Conservation (phyloP, 2,329 filamentous ascomycete species). For the Neopestalotiopsis clavispora region DNA sequence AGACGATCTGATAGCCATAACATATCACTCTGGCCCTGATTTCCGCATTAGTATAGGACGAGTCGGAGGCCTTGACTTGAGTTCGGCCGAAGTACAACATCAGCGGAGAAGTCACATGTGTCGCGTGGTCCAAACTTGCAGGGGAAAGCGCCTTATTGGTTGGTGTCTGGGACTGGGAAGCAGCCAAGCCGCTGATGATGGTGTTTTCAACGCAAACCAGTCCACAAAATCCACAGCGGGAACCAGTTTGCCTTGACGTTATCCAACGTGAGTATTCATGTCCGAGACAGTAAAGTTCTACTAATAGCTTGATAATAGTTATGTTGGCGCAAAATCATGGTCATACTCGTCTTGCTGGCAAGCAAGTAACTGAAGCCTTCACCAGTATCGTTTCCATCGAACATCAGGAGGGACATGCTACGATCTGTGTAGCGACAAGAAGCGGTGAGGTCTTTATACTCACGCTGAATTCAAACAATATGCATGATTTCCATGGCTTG, state of each 20-base stretch:
- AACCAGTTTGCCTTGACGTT: slow-evolving; percentile 19
- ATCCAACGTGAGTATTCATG: slow-evolving; percentile 22
- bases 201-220: slow-evolving; percentile 24
- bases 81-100: slow-evolving; percentile 38
- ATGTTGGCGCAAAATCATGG: neutral
- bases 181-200: slow-evolving; percentile 23
- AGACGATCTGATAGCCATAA: slow-evolving; percentile 46
- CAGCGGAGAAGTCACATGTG: slow-evolving; percentile 54
- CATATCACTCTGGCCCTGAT: slow-evolving; percentile 39
- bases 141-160: slow-evolving; percentile 26
- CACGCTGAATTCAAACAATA: slow-evolving; percentile 22
- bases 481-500: slow-evolving; percentile 21
- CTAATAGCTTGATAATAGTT: neutral
- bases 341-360: neutral
- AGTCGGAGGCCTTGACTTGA: slow-evolving; percentile 39
- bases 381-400: slow-evolving; percentile 48
- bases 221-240: neutral
- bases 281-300: neutral
- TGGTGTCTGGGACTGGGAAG: slow-evolving; percentile 28
- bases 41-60: slow-evolving; percentile 47
- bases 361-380: slow-evolving; percentile 43
- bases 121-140: slow-evolving; percentile 34
- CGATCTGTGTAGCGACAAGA: slow-evolving; percentile 53
- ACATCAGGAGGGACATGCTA: slow-evolving; percentile 30
- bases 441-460: slow-evolving; percentile 56